Conservation (phyloP, 2,329 filamentous ascomycete genomes). For the Penicillium thymicola region DNA sequence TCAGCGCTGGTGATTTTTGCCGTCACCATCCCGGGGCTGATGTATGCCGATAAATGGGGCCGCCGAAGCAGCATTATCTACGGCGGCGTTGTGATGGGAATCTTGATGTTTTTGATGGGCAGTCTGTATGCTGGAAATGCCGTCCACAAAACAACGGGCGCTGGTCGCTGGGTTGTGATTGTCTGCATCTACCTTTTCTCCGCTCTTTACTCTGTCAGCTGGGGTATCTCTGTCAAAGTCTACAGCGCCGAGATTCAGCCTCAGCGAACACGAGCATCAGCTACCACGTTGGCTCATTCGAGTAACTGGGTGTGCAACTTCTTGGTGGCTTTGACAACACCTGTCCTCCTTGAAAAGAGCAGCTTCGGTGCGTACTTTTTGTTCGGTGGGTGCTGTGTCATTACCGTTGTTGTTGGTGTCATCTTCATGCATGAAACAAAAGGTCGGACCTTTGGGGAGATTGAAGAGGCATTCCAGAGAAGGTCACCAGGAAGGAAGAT, state of each 20-base stretch:
- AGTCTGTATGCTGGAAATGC: slow-evolving; percentile 32
- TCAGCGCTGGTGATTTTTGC: slow-evolving; percentile 58
- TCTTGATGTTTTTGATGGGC: slow-evolving; percentile 37
- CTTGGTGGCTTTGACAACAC: slow-evolving; percentile 46
- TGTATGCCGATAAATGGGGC: slow-evolving; percentile 58
- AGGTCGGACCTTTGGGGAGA: slow-evolving; percentile 49
- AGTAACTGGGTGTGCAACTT: slow-evolving; percentile 51
- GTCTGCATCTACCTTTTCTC: slow-evolving; percentile 25
- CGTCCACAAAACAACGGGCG: slow-evolving; percentile 27
- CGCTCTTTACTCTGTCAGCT: slow-evolving; percentile 39
- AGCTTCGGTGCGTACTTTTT: slow-evolving; percentile 48
- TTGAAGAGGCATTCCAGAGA: slow-evolving; percentile 47
- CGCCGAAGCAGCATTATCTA: slow-evolving; percentile 53
- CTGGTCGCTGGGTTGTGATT: slow-evolving; percentile 30
- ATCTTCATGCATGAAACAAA: slow-evolving; percentile 53
- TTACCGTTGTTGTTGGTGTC: slow-evolving; percentile 40
- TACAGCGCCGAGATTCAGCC: slow-evolving; percentile 60
- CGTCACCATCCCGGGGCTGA: slow-evolving; percentile 55
- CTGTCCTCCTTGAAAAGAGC: slow-evolving; percentile 43
- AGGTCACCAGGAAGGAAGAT: slow-evolving; percentile 4
- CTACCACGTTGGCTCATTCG: slow-evolving; percentile 52
- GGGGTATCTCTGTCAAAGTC: slow-evolving; percentile 56
- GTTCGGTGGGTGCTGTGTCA: slow-evolving; percentile 42
- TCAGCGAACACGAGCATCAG: slow-evolving; percentile 52
- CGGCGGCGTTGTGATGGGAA: slow-evolving; percentile 51